These are phyloP conservation scores for Colletotrichum destructivum DNA, from an alignment of 2,329 filamentous ascomycete genomes.

Conservation along the genomic window DNA sequence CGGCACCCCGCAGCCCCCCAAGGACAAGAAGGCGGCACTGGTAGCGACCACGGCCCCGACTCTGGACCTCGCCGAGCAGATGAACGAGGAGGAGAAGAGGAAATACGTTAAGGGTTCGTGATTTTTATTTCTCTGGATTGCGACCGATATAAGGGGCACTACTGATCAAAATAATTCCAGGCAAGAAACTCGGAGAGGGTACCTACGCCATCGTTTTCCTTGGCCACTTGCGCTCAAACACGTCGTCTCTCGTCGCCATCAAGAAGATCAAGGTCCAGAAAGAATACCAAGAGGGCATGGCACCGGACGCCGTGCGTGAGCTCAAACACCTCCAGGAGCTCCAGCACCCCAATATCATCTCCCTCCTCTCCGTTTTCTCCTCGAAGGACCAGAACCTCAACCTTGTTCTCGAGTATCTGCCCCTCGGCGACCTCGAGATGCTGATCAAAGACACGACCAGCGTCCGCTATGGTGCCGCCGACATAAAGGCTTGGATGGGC, in stretches of 20 bases:
- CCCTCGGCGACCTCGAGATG: slow-evolving; percentile 94
- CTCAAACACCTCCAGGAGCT: slow-evolving; percentile 96
- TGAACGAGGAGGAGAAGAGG: slow-evolving; percentile 85
- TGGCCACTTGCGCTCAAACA: slow-evolving; percentile 82
- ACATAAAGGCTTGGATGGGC: slow-evolving; percentile 98
- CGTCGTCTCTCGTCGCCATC: slow-evolving; percentile 85
- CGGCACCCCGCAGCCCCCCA: slow-evolving; percentile 59
- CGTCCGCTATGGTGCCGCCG: slow-evolving; percentile 86
- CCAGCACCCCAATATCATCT: slow-evolving; percentile 95
- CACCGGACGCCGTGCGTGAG: slow-evolving; percentile 95
- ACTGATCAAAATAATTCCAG: slow-evolving; percentile 58
- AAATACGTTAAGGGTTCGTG: slow-evolving; percentile 88
- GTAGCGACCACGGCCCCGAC: slow-evolving; percentile 54
- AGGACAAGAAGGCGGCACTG: slow-evolving; percentile 36
- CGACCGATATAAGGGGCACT: background rate
- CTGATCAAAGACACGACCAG: slow-evolving; percentile 87
- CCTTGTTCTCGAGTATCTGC: slow-evolving; percentile 93
- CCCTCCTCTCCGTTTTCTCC: slow-evolving; percentile 91
- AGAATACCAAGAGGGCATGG: slow-evolving; percentile 91
- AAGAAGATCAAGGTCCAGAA: slow-evolving; percentile 93
- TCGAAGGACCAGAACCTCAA: slow-evolving; percentile 98
- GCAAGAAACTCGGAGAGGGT: slow-evolving; percentile 93
- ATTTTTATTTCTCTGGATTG: rapidly evolving
- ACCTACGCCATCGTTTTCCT: slow-evolving; percentile 97
- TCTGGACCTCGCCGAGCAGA: slow-evolving; percentile 80